A percentile compares a stretch with the other conserved stretches of the same genome.
These are phyloP conservation scores for Austroboletus novae-zelandiae DNA, from an alignment of 1,284 basidiomycete species.

Conservation along the genomic window DNA sequence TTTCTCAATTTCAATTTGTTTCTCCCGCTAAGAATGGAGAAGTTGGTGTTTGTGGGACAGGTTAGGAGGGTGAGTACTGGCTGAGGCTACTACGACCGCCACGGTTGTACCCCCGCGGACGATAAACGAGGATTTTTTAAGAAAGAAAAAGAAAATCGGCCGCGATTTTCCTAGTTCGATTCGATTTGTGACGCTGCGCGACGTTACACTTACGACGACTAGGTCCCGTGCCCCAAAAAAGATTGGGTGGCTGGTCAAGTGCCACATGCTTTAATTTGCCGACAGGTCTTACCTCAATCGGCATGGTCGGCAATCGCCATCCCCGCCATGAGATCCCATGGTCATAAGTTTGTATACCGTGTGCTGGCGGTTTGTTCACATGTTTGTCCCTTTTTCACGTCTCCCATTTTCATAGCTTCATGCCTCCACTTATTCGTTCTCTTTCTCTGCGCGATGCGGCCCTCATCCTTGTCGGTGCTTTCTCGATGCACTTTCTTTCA, in stretches of 20 bases:
- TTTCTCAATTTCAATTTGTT: not conserved
- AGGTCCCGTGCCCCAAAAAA: not conserved
- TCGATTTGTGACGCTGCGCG: not conserved
- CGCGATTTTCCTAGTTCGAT: not conserved
- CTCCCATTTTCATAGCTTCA: slow-evolving; percentile 1
- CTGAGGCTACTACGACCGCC: too few relatives aligned
- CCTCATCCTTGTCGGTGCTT: slow-evolving; percentile 50
- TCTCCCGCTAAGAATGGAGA: too few relatives aligned
- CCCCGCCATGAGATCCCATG: not conserved
- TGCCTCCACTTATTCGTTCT: slow-evolving; percentile 28
- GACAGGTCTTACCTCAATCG: not conserved
- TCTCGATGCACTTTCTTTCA: slow-evolving; percentile 47
- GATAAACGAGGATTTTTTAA: too few relatives aligned
- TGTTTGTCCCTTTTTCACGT: not conserved
- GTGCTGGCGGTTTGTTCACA: not conserved
- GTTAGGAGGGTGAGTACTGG: too few relatives aligned
- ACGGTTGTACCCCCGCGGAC: too few relatives aligned
- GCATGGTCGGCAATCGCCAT: not conserved
- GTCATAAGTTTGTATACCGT: not conserved
- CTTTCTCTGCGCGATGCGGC: slow-evolving; percentile 46
- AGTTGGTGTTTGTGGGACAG: too few relatives aligned
- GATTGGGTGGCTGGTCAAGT: not conserved
- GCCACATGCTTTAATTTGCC: not conserved
- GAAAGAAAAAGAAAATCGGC: too few relatives aligned
- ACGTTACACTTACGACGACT: not conserved